Conservation (phyloP, 306 rosid species). For the Vigna trinervia region DNA sequence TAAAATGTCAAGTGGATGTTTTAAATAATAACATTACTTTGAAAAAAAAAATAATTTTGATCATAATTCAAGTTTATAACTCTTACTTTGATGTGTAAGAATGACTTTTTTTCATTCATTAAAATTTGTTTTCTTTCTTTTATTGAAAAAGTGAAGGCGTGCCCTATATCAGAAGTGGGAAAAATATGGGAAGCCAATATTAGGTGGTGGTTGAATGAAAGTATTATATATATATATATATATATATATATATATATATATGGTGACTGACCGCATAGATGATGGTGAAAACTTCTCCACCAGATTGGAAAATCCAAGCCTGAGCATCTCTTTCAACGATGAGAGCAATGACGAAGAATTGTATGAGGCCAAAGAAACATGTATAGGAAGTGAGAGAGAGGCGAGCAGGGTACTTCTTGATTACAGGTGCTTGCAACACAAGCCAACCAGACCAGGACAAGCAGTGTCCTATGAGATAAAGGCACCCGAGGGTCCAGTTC, state of each 20-base stretch:
- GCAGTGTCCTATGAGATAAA: conserved; percentile 90
- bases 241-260: not conserved
- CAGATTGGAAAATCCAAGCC: conserved; percentile 86
- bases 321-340: conserved; percentile 69
- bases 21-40: not conserved
- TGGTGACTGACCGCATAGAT: conserved; percentile 74
- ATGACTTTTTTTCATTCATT: too few relatives aligned
- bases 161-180: not conserved
- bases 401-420: conserved; percentile 95
- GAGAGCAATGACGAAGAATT: conserved; percentile 73
- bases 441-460: conserved; percentile 98
- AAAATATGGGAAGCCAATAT: not conserved
- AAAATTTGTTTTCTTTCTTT: not conserved
- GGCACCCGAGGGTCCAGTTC: conserved; percentile 93
- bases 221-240: not conserved
- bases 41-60: not conserved
- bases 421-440: conserved; percentile 86
- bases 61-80: not conserved
- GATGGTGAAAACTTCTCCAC: conserved; percentile 83
- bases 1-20: not conserved
- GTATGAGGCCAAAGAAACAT: conserved; percentile 90
- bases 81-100: not conserved
- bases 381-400: conserved; percentile 96
- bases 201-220: not conserved
- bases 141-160: not conserved